Evolutionary conservation across 2,329 filamentous ascomycete species (phyloP).

Genomic region (Acrocalymma vagum): DNA sequence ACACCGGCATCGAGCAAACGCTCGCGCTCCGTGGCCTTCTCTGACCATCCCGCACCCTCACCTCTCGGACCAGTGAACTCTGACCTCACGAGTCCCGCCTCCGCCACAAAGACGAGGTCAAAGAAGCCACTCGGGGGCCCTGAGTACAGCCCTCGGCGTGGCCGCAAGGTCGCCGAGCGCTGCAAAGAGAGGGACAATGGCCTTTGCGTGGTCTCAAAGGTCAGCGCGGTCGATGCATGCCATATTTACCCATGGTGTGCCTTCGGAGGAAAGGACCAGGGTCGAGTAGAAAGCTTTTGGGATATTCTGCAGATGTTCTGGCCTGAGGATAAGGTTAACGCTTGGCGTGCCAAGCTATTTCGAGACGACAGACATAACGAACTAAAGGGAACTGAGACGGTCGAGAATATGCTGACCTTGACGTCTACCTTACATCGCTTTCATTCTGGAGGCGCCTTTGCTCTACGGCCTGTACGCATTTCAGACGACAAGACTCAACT

Average conservation of each 20-base stretch:
- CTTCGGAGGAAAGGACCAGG: conserved; percentile 10
- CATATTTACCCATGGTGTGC: conserved; percentile 28
- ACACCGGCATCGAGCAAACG: conserved; percentile 4
- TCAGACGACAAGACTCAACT: conserved; percentile 25
- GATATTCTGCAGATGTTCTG: conserved; percentile 13
- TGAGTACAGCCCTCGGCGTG: conserved; percentile 16
- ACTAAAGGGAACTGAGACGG: conserved; percentile 17
- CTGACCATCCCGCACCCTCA: conserved; percentile 6
- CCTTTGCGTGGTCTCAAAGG: conserved; percentile 21
- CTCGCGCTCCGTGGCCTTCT: conserved; percentile 4
- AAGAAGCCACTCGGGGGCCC: conserved; percentile 7
- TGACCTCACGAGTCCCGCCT: conserved; percentile 2
- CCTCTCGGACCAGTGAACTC: conserved; percentile 9
- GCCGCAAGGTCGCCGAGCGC: conserved; percentile 11
- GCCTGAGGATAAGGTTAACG: conserved; percentile 9
- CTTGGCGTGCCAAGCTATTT: conserved; percentile 10
- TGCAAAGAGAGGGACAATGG: conserved; percentile 20
- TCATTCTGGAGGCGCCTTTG: conserved; percentile 19
- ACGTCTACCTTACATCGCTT: conserved; percentile 21
- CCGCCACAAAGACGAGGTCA: conserved; percentile 15
- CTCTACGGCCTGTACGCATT: conserved; percentile 24
- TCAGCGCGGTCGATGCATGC: conserved; percentile 19
- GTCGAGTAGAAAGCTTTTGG: conserved; percentile 14
- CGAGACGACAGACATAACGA: conserved; percentile 3
- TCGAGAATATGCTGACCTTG: conserved; percentile 24